phyloP scores from a whole-genome alignment of 2,329 filamentous ascomycete genomes.

The Paecilomyces variotii region DNA sequence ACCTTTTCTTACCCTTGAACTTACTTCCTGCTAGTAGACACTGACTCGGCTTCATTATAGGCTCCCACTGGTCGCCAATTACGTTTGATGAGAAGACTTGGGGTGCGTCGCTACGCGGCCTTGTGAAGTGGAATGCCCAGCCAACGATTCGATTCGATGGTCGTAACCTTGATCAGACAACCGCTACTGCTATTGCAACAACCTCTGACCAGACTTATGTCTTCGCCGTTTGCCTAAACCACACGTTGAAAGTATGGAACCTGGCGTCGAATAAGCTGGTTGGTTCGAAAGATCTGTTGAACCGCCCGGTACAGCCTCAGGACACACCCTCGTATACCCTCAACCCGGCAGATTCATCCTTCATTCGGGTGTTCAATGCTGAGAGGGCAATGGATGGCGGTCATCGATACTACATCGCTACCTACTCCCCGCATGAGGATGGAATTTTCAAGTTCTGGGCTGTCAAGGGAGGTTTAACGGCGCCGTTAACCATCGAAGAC shows the following conservation, averaged over 20 bases:
- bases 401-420: conserved; percentile 57
- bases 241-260: conserved; percentile 85
- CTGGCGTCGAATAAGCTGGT: conserved; percentile 70
- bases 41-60: conserved; percentile 12
- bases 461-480: conserved; percentile 54
- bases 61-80: conserved; percentile 37
- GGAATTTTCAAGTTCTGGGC: conserved; percentile 95
- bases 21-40: not conserved
- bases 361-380: conserved; percentile 64
- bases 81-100: conserved; percentile 43
- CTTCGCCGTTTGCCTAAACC: conserved; percentile 82
- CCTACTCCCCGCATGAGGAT: conserved; percentile 78
- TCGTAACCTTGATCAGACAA: conserved; percentile 34
- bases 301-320: conserved; percentile 56
- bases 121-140: conserved; percentile 37
- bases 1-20: conserved; percentile 3
- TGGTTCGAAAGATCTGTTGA: conserved; percentile 68
- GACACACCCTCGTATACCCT: conserved; percentile 68
- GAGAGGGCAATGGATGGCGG: conserved; percentile 39
- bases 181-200: conserved; percentile 36
- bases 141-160: conserved; percentile 36
- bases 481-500: conserved; percentile 57
- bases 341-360: conserved; percentile 67
- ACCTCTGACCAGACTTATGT: conserved; percentile 43
- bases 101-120: conserved; percentile 40